These are phyloP conservation scores for Coniosporium tulheliwenetii DNA, from an alignment of 2,329 filamentous ascomycete species.

Conservation along the genomic window DNA sequence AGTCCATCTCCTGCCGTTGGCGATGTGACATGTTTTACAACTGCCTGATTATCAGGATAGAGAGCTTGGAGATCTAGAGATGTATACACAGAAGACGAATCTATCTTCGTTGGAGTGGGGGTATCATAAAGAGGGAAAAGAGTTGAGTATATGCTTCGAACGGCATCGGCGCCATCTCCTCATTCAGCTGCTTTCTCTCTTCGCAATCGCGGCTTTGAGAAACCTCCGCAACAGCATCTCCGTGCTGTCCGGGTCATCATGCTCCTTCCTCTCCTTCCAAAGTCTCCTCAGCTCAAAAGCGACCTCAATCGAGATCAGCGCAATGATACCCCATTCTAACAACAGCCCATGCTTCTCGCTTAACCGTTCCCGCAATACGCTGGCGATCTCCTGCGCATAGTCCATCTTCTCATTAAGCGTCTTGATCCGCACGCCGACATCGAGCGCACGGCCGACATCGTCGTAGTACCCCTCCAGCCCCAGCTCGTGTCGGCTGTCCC, in stretches of 20 bases:
- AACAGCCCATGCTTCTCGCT: constrained; percentile 81
- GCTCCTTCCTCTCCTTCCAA: constrained; percentile 43
- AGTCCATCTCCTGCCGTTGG: no score
- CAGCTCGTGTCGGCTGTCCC: constrained; percentile 80
- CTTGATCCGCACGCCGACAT: constrained; percentile 82
- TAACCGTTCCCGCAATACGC: constrained; percentile 70
- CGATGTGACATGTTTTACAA: no score
- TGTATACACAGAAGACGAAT: no score
- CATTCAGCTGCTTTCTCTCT: no score
- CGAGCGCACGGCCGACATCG: constrained; percentile 75
- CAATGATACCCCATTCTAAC: constrained; percentile 91
- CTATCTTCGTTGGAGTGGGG: no score
- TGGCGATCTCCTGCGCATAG: constrained; percentile 90
- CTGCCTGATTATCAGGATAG: no score
- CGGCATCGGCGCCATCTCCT: no score
- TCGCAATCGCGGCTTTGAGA: constrained; percentile 12
- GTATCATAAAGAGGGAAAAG: no score
- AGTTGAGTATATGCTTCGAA: no score
- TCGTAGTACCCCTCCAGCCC: constrained; percentile 92
- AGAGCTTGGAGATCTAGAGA: no score
- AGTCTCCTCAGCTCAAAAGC: constrained; percentile 67
- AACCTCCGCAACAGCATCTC: constrained; percentile 22
- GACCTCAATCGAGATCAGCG: constrained; percentile 84
- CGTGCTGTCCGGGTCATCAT: constrained; percentile 24
- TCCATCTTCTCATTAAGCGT: constrained; percentile 95